Percentiles rank a stretch among this genome's conserved stretches.
Evolutionary conservation across 768 basidiomycete genomes (phyloP).

Genomic region (Scleroderma bovista): DNA sequence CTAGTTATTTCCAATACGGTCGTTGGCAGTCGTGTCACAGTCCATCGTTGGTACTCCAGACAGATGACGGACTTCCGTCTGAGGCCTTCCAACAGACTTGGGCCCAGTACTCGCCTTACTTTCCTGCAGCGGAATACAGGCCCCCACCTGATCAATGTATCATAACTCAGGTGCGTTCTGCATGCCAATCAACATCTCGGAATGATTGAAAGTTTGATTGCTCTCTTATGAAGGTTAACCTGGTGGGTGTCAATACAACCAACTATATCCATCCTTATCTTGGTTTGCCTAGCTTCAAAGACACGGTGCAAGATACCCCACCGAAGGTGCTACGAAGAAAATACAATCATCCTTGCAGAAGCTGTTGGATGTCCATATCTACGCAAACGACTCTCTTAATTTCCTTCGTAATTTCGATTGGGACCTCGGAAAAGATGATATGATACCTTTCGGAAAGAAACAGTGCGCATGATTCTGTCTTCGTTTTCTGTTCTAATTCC

Average conservation of each 20-base stretch:
- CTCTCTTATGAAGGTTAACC: conserved; percentile 18
- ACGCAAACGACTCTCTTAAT: conserved; percentile 40
- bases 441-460: conserved; percentile 62
- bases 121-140: conserved; percentile 40
- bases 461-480: conserved; percentile 51
- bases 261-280: background rate
- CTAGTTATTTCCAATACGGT: conserved; percentile 10
- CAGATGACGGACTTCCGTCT: conserved; percentile 3
- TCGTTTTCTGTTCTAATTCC: no score
- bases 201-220: background rate
- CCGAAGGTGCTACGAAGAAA: conserved; percentile 35
- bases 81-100: conserved; percentile 34
- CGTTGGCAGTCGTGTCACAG: conserved; percentile 4
- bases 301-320: conserved; percentile 78
- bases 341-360: conserved; percentile 50
- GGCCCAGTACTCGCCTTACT: conserved; percentile 62
- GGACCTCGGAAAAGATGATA: conserved; percentile 47
- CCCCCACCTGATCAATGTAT: conserved; percentile 44
- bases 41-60: background rate
- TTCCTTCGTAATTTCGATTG: conserved; percentile 60
- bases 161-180: conserved; percentile 45
- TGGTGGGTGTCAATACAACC: conserved; percentile 15
- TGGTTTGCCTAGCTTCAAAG: conserved; percentile 55
- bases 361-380: conserved; percentile 42
- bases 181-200: background rate